Conservation (phyloP, 768 basidiomycete species). For the Tylopilus sp. region DNA sequence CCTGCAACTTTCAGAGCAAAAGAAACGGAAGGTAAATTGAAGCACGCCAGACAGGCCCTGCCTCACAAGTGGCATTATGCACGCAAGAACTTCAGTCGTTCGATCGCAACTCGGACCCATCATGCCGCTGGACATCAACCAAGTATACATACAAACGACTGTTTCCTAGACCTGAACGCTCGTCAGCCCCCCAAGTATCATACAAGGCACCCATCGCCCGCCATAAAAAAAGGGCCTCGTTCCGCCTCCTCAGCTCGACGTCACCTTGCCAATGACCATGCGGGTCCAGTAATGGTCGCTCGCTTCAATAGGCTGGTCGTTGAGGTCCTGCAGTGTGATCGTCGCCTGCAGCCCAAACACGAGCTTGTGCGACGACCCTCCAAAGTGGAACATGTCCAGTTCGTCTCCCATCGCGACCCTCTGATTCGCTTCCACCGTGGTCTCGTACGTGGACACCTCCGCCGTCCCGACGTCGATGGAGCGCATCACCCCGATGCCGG, state of each 20-base stretch:
- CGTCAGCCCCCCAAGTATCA: background rate
- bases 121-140: background rate
- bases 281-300: background rate
- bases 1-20: no score
- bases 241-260: background rate
- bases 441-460: constrained; percentile 43
- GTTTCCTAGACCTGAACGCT: no score
- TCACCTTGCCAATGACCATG: background rate
- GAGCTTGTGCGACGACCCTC: constrained; percentile 27
- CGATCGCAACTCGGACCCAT: background rate
- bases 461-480: constrained; percentile 59
- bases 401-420: background rate
- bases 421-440: background rate
- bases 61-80: no score
- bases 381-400: constrained; percentile 57
- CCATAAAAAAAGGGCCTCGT: no score
- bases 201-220: background rate
- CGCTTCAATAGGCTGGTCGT: background rate
- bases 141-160: background rate
- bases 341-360: constrained; percentile 13
- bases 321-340: background rate
- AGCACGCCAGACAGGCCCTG: no score
- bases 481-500: constrained; percentile 49
- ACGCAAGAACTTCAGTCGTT: background rate
- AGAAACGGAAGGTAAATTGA: no score